Evolutionary conservation across 2,329 filamentous ascomycete species (phyloP), one percentile per base, ranked within the genome.

Genomic region (Aureobasidium sp.): DNA sequence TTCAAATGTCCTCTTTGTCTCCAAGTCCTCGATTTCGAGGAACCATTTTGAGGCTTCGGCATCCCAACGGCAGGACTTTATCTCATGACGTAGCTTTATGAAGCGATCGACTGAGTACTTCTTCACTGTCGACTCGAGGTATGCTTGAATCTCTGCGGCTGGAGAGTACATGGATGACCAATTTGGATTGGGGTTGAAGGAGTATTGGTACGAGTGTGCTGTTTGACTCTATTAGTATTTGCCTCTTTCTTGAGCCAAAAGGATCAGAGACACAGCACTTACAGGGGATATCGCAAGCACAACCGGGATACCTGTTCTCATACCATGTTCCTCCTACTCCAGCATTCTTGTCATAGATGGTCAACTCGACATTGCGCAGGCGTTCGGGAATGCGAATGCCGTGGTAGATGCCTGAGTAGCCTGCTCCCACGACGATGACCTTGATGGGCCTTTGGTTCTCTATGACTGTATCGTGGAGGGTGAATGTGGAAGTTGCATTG

Each of bases 391-490:
- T 75, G 5, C 76, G 69, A 55, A 78, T 78, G 4, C 75, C 75
- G 41, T 71, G 71, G 61, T 77, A 78, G 9, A 79, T 74, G 25
- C 76, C 75, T 0, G 74, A 77, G 53, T 75, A 77, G 0, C 76
- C 76, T 41, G 75, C 76, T 34, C 76, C 76, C 30, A 79, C 77
- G 4, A 77, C 73, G 57, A 78, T 75, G 44, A 78, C 75, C 53
- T 71, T 76, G 29, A 79, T 67, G 4, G 70, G 74, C 7, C 76
- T 69, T 42, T 73, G 68, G 59, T 78, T 77, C 58, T 79, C 76
- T n/a, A 78, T 68, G 0, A 74, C 72, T 2, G 64, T 63, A 58
- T 78, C 73, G 53, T 72, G 71, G 3, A 78, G 66, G 10, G 68
- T 65, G 67, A 68, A 73, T 13, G 45, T 37, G 1, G 51, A 21